A percentile compares a stretch with the other conserved stretches of the same genome.
phyloP scores from a whole-genome alignment of 345 rosid genomes.

The Jatropha curcas region DNA sequence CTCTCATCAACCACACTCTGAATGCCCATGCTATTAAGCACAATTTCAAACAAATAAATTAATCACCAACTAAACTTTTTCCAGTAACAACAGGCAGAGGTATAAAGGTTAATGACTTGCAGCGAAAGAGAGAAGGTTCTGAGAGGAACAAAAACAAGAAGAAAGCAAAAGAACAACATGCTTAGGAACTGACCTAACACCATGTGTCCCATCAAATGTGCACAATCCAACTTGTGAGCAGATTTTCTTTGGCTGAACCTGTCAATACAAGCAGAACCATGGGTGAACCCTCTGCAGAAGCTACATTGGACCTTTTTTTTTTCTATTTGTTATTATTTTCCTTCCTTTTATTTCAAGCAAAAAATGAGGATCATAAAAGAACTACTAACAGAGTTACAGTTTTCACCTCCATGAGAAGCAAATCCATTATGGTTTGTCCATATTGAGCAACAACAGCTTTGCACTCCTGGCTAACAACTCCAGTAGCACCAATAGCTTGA shows the following conservation, averaged over 20 bases:
- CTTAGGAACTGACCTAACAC: constrained; percentile 19
- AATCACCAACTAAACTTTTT: neutral
- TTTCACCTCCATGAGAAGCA: constrained; percentile 34
- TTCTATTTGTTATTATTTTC: neutral
- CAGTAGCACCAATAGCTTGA: constrained; percentile 33
- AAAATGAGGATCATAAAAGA: neutral
- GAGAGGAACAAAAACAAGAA: neutral
- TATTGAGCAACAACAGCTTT: constrained; percentile 30
- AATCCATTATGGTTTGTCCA: constrained; percentile 26
- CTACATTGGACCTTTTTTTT: neutral
- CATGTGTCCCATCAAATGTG: constrained; percentile 23
- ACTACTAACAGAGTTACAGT: neutral
- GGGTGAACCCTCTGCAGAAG: neutral
- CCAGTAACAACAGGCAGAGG: neutral
- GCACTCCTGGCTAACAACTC: constrained; percentile 35
- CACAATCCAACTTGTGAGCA: constrained; percentile 35
- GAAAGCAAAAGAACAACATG: neutral
- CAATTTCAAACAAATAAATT: neutral
- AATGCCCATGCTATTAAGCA: constrained; percentile 24
- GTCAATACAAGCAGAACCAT: neutral
- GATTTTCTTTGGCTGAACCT: constrained; percentile 28
- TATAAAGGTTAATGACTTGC: neutral
- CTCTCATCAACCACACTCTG: constrained; percentile 24
- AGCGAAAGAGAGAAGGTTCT: too few relatives aligned
- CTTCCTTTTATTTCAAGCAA: neutral